These are phyloP conservation scores for Aphanocladium album DNA, from an alignment of 2,329 filamentous ascomycete species.

Conservation along the genomic window DNA sequence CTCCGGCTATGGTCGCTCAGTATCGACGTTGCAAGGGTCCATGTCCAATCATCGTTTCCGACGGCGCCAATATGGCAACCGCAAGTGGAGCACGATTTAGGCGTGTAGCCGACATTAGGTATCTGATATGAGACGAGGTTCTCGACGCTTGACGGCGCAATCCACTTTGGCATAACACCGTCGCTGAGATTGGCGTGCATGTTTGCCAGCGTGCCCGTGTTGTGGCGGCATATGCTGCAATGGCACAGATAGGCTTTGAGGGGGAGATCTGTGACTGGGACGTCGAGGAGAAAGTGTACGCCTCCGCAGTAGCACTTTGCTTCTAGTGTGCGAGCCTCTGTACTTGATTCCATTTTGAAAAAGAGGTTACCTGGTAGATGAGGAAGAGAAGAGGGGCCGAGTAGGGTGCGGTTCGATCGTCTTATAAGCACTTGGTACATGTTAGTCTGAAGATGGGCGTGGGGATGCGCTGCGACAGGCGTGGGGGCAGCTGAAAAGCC, in stretches of 20 bases:
- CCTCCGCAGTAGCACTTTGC: slow-evolving; percentile 43
- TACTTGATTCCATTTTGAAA: neutral
- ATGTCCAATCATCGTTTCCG: slow-evolving; percentile 27
- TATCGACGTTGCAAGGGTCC: slow-evolving; percentile 36
- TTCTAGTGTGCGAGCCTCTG: slow-evolving; percentile 24
- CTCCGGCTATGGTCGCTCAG: slow-evolving; percentile 32
- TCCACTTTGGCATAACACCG: slow-evolving; percentile 32
- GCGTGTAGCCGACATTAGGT: slow-evolving; percentile 24
- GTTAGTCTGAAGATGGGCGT: neutral
- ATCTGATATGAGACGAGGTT: slow-evolving; percentile 35
- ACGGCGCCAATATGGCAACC: slow-evolving; percentile 40
- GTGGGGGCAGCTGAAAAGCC: slow-evolving; percentile 6
- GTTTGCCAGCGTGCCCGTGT: slow-evolving; percentile 35
- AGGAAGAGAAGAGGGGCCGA: neutral
- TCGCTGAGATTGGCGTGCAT: slow-evolving; percentile 36
- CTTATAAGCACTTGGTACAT: neutral
- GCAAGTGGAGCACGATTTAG: slow-evolving; percentile 42
- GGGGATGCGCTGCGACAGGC: neutral
- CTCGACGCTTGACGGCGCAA: slow-evolving; percentile 32
- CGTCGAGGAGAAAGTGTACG: slow-evolving; percentile 36
- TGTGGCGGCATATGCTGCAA: slow-evolving; percentile 41
- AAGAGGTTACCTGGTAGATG: neutral
- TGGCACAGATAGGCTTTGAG: slow-evolving; percentile 40
- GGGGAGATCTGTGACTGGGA: slow-evolving; percentile 34
- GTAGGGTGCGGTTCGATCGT: neutral